These are phyloP conservation scores for Dioscorea zingiberensis DNA, from an alignment of 106 monocot genomes.

Conservation along the genomic window DNA sequence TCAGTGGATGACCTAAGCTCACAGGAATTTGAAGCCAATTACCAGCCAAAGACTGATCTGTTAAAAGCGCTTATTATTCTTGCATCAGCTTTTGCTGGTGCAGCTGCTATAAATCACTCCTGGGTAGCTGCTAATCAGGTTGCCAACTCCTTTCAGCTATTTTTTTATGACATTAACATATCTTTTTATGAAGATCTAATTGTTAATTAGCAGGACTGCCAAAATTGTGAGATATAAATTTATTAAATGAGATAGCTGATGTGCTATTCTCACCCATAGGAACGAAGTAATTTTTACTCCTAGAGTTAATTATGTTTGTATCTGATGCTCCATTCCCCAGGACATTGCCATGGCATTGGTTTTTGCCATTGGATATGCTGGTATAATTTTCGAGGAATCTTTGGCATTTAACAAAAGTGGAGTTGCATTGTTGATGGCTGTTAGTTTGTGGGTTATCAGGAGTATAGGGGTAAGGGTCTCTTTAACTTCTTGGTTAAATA, in stretches of 20 bases:
- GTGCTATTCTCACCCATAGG: not conserved
- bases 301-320: not conserved
- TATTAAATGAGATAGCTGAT: no score
- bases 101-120: slow-evolving; percentile 91
- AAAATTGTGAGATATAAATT: no score
- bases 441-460: slow-evolving; percentile 89
- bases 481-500: no score
- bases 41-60: slow-evolving; percentile 86
- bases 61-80: slow-evolving; percentile 80
- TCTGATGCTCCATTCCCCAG: slow-evolving; percentile 50
- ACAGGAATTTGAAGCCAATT: slow-evolving; percentile 80
- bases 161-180: no score
- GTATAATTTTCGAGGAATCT: slow-evolving; percentile 97
- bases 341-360: slow-evolving; percentile 88
- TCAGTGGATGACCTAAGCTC: slow-evolving; percentile 94
- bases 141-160: not conserved
- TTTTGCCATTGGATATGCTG: slow-evolving; percentile 85
- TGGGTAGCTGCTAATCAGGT: slow-evolving; percentile 99
- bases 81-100: slow-evolving; percentile 57
- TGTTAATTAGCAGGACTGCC: no score
- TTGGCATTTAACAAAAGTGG: slow-evolving; percentile 99
- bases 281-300: not conserved
- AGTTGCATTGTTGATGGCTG: slow-evolving; percentile 94
- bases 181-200: not conserved
- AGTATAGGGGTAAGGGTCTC: slow-evolving; percentile 75